These are phyloP conservation scores for Penicillium riverlandense DNA, from an alignment of 495 filamentous ascomycete genomes.

Conservation along the genomic window DNA sequence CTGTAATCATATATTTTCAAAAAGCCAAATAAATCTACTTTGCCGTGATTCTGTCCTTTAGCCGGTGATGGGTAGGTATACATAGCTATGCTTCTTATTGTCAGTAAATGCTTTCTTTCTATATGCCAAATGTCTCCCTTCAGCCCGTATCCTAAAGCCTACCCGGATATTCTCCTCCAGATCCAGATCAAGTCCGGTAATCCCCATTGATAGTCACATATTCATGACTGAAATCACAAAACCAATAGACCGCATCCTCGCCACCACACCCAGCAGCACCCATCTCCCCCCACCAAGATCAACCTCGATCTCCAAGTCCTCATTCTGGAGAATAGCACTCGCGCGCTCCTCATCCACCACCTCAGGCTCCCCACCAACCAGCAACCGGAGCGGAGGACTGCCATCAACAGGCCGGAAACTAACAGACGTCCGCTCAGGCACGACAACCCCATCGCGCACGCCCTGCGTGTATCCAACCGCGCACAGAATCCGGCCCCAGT, in stretches of 20 bases:
- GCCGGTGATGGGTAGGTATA: too few relatives aligned
- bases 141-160: neutral
- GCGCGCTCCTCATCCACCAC: constrained; percentile 84
- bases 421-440: constrained; percentile 81
- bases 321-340: constrained; percentile 75
- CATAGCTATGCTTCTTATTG: too few relatives aligned
- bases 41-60: neutral
- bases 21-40: constrained; percentile 13
- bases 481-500: constrained; percentile 97
- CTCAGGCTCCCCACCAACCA: constrained; percentile 90
- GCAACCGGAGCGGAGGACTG: constrained; percentile 67
- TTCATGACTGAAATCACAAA: constrained; percentile 97
- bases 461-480: constrained; percentile 83
- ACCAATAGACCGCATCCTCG: constrained; percentile 82
- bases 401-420: constrained; percentile 87
- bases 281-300: constrained; percentile 48
- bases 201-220: constrained; percentile 93
- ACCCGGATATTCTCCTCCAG: neutral
- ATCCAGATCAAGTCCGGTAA: constrained; percentile 59
- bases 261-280: constrained; percentile 40
- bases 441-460: constrained; percentile 54
- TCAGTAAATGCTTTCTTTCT: too few relatives aligned
- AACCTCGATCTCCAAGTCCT: constrained; percentile 77
- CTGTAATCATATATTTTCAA: constrained; percentile 25
- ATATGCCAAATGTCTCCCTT: too few relatives aligned